These are phyloP conservation scores for Cladosporium phlei DNA, from an alignment of 2,329 filamentous ascomycete genomes.

Conservation along the genomic window DNA sequence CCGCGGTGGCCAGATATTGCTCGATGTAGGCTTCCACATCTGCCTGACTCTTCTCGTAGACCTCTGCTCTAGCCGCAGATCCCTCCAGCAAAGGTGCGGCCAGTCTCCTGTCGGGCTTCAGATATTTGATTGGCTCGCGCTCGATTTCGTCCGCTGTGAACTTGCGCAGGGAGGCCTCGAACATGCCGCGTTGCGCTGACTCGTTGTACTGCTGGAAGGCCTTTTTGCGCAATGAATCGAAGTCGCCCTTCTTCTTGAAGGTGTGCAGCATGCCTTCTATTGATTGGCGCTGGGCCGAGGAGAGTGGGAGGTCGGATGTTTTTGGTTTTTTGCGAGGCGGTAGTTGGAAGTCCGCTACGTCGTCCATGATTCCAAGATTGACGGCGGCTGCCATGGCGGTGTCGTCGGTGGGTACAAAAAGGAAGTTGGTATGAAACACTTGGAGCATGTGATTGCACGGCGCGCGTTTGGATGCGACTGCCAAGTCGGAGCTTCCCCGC, in stretches of 20 bases:
- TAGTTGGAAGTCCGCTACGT: constrained; percentile 26
- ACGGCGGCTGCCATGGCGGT: constrained; percentile 18
- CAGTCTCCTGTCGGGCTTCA: constrained; percentile 69
- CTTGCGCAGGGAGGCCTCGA: constrained; percentile 34
- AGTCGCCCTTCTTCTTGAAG: constrained; percentile 83
- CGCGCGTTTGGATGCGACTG: no score
- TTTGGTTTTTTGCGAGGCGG: constrained; percentile 58
- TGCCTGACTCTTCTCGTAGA: constrained; percentile 67
- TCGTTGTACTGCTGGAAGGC: constrained; percentile 62
- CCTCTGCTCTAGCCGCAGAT: constrained; percentile 68
- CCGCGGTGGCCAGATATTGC: constrained; percentile 58
- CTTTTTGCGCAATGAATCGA: constrained; percentile 71
- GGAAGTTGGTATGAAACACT: no score
- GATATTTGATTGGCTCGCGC: constrained; percentile 61
- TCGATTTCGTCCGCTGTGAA: constrained; percentile 71
- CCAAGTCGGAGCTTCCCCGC: no score
- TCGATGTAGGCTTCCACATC: constrained; percentile 66
- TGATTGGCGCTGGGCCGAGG: constrained; percentile 65
- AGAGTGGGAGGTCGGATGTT: constrained; percentile 68
- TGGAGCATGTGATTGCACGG: no score
- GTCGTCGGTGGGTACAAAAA: not conserved
- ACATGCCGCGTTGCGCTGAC: constrained; percentile 51
- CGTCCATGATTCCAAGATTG: constrained; percentile 18
- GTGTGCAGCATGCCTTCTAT: constrained; percentile 73
- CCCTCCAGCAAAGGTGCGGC: constrained; percentile 73